A percentile compares a stretch with the other conserved stretches of the same genome.
These are phyloP conservation scores for Botrytis squamosa DNA, from an alignment of 2,329 filamentous ascomycete genomes.

Conservation along the genomic window DNA sequence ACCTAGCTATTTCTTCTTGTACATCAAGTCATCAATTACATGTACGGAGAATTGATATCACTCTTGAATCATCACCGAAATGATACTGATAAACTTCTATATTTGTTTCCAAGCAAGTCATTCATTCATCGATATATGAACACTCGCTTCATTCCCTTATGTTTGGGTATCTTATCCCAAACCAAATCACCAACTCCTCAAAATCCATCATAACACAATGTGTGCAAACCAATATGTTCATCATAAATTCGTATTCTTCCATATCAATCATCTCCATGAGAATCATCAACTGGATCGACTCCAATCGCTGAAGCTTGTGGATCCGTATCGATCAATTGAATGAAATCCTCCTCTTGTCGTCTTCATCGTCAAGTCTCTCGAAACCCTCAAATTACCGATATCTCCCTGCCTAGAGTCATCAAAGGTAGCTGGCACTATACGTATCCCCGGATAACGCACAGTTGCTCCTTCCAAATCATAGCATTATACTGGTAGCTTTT, in stretches of 20 bases:
- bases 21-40: background rate
- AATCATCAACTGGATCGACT: background rate
- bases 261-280: background rate
- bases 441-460: too few relatives aligned
- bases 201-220: background rate
- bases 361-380: background rate
- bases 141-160: background rate
- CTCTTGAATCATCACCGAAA: background rate
- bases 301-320: background rate
- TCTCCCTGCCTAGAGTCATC: background rate
- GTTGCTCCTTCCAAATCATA: background rate
- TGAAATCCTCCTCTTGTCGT: background rate
- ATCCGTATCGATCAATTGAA: background rate
- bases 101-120: background rate
- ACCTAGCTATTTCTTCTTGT: too few relatives aligned
- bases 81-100: background rate
- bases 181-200: background rate
- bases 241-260: background rate
- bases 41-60: background rate
- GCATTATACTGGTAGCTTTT: conserved; percentile 25
- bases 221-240: background rate
- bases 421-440: background rate
- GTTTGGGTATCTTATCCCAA: background rate
- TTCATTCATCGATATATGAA: too few relatives aligned
- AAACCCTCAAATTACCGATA: background rate